Evolutionary conservation across 345 rosid species (phyloP), one percentile per base, ranked within the genome.

Genomic region (Microthlaspi erraticum): DNA sequence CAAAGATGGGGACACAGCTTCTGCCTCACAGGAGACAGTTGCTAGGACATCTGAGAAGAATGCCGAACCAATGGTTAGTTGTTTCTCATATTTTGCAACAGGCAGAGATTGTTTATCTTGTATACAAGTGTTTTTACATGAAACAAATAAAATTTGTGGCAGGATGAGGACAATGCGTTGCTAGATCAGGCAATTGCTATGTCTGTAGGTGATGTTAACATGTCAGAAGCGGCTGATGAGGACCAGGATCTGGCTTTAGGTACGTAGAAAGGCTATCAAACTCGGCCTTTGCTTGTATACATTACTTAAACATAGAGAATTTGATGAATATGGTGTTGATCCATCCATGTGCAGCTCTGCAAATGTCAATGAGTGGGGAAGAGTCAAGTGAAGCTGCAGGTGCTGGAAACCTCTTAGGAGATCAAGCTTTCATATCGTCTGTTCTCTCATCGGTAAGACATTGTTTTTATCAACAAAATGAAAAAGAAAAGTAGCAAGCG

Each of bases 361-460:
- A 87, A 71, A 81, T 87, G 87, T 88, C 93, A 55, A 78, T 87
- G 85, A 69, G 70, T 75, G 79, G 89, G 79, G 3, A 48, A 46
- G 66, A 66, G 80, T 70, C 85, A 71, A 48, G 83, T 55, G 79
- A 64, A 38, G 75, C 75, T n/a, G 11, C 75, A 64, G 75, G 70
- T 63, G 70, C 79, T 38, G 75, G 66, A 37, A 62, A 55, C 55
- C 83, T 82, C 53, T 73, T 87, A 65, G 87, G 79, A 56, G 93
- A 90, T 77, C 91, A 87, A 74, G 85, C 91, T n/a, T 84, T 87
- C 74, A 78, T 90, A 79, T 81, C 96, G 33, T 87, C 93, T 56
- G 81, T 90, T 43, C 83, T 90, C 42, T 81, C 88, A 73, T 90
- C 91, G 8, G 93, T 87, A 82, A 77, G 19, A 37, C 8, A 1